These are phyloP conservation scores for Fusarium beomiforme DNA, from an alignment of 2,329 filamentous ascomycete species.

Conservation along the genomic window DNA sequence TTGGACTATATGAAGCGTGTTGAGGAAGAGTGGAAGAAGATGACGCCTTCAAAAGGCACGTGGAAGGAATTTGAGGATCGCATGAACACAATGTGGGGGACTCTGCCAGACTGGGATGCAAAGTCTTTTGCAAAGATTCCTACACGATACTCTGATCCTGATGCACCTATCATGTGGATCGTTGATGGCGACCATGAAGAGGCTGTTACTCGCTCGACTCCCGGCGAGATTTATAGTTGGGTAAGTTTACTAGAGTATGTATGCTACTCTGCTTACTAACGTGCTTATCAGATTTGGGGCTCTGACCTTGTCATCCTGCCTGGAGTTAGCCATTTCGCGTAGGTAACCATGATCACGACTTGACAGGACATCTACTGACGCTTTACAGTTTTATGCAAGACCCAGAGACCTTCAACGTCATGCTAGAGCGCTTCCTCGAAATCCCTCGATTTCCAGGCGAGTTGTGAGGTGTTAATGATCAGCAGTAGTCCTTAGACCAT, in stretches of 20 bases:
- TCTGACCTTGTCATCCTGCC: neutral
- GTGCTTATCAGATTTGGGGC: neutral
- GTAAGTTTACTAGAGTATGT: neutral
- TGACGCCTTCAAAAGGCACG: neutral
- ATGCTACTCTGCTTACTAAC: neutral
- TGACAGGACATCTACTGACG: neutral
- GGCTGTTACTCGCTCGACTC: neutral
- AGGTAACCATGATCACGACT: no score
- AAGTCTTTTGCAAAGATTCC: neutral
- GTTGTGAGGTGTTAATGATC: fast-evolving
- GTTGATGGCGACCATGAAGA: neutral
- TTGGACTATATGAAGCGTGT: neutral
- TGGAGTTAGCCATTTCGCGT: neutral
- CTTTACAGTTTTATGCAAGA: neutral
- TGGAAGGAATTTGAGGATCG: neutral
- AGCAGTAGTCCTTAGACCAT: fast-evolving
- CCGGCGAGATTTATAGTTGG: neutral
- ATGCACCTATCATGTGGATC: neutral
- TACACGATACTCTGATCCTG: neutral
- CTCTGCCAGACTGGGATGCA: neutral
- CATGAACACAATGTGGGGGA: neutral
- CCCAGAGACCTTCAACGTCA: neutral
- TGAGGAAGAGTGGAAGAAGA: neutral
- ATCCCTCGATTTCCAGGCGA: neutral
- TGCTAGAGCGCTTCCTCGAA: neutral